phyloP scores from a whole-genome alignment of 2,329 filamentous ascomycete genomes.

The Beauveria scarabaeidicola region DNA sequence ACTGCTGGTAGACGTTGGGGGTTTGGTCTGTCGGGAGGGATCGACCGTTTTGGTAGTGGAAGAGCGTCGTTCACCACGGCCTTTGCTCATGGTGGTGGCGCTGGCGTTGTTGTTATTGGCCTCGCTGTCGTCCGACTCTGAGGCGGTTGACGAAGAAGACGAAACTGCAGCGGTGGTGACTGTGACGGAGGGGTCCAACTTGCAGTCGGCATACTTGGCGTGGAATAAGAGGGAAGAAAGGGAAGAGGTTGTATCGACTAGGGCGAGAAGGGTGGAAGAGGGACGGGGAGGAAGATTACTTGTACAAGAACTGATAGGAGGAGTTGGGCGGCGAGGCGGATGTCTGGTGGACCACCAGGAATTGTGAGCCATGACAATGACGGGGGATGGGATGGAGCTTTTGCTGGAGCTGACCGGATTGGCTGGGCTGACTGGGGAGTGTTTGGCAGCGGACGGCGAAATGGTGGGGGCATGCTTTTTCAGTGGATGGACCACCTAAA shows the following conservation, averaged over 20 bases:
- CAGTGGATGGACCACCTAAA: neutral
- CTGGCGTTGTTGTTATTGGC: neutral
- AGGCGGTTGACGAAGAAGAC: neutral
- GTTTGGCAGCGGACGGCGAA: neutral
- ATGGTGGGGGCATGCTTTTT: neutral
- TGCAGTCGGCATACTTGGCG: conserved; percentile 14
- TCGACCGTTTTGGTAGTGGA: neutral
- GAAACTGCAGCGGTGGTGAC: conserved; percentile 3
- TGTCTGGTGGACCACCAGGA: conserved; percentile 1
- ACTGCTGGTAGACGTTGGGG: neutral
- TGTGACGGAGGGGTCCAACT: neutral
- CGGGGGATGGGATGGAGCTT: neutral
- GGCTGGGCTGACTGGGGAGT: neutral
- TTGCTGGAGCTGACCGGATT: neutral
- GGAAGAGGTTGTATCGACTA: neutral
- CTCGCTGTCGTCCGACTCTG: neutral
- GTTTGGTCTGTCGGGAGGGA: neutral
- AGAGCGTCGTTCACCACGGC: conserved; percentile 2
- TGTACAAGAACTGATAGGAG: neutral
- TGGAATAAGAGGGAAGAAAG: neutral
- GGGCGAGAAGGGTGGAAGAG: neutral
- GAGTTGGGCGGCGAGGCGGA: neutral
- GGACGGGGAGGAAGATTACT: neutral
- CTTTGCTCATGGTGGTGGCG: conserved; percentile 10
- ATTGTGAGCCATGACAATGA: conserved; percentile 1